Conservation (phyloP, 768 basidiomycete genomes). For the Coprinopsis strossmayeri region DNA sequence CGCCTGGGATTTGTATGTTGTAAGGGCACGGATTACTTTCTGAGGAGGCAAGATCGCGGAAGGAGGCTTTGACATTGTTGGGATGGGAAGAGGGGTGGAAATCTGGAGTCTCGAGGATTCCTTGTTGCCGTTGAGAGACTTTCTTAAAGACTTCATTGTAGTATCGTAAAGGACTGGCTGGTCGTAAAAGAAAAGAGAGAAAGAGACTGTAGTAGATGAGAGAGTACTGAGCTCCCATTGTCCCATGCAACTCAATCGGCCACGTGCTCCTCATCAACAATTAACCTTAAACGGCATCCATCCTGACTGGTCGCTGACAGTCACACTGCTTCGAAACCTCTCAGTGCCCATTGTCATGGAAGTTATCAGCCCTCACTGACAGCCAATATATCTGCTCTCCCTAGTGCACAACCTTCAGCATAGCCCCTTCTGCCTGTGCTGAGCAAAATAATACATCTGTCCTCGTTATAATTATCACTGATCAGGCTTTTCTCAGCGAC, state of each 20-base stretch:
- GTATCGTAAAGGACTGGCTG: conserved; percentile 6
- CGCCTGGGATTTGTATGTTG: conserved; percentile 54
- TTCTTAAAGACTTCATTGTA: conserved; percentile 77
- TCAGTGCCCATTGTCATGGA: neutral
- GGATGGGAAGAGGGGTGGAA: conserved; percentile 62
- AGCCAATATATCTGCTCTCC: no score
- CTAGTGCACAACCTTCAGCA: no score
- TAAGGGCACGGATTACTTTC: conserved; percentile 88
- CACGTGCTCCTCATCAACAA: conserved; percentile 14
- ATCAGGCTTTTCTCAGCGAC: no score
- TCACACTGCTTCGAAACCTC: conserved; percentile 1
- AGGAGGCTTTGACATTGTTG: conserved; percentile 61
- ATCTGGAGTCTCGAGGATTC: conserved; percentile 58
- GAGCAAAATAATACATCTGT: no score
- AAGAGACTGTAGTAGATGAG: neutral
- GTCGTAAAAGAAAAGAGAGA: conserved; percentile 3
- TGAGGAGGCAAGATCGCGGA: conserved; percentile 78
- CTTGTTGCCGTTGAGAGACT: conserved; percentile 66
- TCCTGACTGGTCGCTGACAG: no score
- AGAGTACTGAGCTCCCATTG: neutral
- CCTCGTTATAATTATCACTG: no score
- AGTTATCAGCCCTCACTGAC: no score
- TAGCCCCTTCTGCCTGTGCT: no score
- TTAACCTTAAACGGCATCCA: conserved; percentile 7
- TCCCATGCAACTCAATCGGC: conserved; percentile 8